Evolutionary conservation across 352 stramenopile species (phyloP).

Genomic region (Pythium oligandrum): DNA sequence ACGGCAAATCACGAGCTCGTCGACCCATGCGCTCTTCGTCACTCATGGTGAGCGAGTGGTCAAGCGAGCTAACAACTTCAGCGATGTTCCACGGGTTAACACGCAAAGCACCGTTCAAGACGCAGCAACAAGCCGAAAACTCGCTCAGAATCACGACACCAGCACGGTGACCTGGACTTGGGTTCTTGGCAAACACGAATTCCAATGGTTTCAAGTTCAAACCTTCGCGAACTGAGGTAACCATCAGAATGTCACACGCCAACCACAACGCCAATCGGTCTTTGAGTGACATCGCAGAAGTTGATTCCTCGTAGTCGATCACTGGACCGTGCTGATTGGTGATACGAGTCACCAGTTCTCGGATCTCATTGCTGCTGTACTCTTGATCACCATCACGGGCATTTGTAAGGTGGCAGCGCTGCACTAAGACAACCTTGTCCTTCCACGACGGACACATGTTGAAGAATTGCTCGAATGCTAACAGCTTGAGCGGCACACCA

Average conservation of each 20-base stretch:
- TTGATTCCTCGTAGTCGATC: slow-evolving; percentile 88
- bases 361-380: slow-evolving; percentile 82
- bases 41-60: slow-evolving; percentile 93
- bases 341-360: slow-evolving; percentile 77
- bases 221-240: slow-evolving; percentile 95
- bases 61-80: slow-evolving; percentile 86
- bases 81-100: slow-evolving; percentile 98
- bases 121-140: slow-evolving; percentile 94
- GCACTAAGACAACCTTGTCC: slow-evolving; percentile 93
- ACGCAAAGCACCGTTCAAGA: slow-evolving; percentile 94
- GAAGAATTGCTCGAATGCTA: slow-evolving; percentile 96
- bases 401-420: slow-evolving; percentile 87
- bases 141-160: slow-evolving; percentile 96
- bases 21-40: slow-evolving; percentile 86
- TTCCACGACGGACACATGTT: slow-evolving; percentile 94
- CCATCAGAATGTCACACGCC: slow-evolving; percentile 94
- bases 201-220: slow-evolving; percentile 97
- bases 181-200: slow-evolving; percentile 87
- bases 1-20: slow-evolving; percentile 93
- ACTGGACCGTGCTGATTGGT: slow-evolving; percentile 63
- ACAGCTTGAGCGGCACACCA: slow-evolving; percentile 93
- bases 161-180: slow-evolving; percentile 46
- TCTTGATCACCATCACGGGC: slow-evolving; percentile 90
- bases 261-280: slow-evolving; percentile 93
- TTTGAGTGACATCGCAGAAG: slow-evolving; percentile 76